A percentile compares a stretch with the other conserved stretches of the same genome.
phyloP scores from a whole-genome alignment of 1,284 basidiomycete genomes.

The Cryptococcus wingfieldii region DNA sequence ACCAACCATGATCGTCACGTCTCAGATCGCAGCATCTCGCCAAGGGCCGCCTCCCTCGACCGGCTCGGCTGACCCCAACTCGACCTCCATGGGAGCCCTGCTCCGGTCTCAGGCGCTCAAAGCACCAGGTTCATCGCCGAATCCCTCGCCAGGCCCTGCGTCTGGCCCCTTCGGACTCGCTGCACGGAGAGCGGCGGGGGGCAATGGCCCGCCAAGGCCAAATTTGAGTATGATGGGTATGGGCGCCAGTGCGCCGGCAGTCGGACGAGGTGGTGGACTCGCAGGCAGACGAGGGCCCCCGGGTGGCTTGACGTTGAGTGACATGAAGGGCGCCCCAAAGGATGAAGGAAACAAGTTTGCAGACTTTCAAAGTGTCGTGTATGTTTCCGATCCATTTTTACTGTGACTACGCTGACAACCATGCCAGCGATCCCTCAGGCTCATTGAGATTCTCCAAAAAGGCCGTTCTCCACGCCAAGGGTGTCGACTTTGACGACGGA shows the following conservation, averaged over 20 bases:
- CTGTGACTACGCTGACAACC: neutral
- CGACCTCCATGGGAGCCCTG: constrained; percentile 43
- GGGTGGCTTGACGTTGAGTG: constrained; percentile 43
- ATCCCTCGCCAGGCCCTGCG: constrained; percentile 28
- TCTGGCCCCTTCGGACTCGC: constrained; percentile 44
- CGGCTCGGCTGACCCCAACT: constrained; percentile 23
- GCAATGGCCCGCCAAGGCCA: constrained; percentile 23
- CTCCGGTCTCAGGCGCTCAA: constrained; percentile 39
- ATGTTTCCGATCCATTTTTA: constrained; percentile 42
- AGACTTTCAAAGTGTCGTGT: constrained; percentile 94
- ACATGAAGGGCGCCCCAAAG: constrained; percentile 36
- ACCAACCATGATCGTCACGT: neutral
- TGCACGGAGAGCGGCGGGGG: constrained; percentile 37
- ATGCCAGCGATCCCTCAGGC: constrained; percentile 79
- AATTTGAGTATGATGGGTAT: constrained; percentile 33
- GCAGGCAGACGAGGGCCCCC: constrained; percentile 40
- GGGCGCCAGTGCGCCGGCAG: constrained; percentile 28
- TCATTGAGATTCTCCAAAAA: constrained; percentile 90
- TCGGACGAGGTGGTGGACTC: constrained; percentile 32
- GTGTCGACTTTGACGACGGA: constrained; percentile 93
- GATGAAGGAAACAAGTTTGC: constrained; percentile 57
- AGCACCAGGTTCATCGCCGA: constrained; percentile 1
- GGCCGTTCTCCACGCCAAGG: constrained; percentile 83
- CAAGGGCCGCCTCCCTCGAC: constrained; percentile 24
- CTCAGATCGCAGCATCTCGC: constrained; percentile 28